Percentiles rank a stretch among this genome's conserved stretches.
These are phyloP conservation scores for Taphrina wiesneri DNA, from an alignment of 1,139 yeast species.

Conservation along the genomic window DNA sequence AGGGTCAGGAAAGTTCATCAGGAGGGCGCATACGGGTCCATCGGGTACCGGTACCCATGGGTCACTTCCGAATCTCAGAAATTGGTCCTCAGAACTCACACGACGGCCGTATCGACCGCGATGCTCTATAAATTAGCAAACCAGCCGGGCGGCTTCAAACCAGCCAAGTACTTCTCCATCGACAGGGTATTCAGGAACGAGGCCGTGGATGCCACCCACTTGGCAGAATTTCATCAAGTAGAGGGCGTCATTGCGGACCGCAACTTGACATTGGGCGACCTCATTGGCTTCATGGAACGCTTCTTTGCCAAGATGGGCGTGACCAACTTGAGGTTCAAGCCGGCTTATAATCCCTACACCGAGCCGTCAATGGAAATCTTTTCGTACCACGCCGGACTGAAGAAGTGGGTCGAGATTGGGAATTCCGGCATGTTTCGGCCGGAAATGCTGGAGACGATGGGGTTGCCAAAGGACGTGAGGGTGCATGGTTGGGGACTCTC, in stretches of 20 bases:
- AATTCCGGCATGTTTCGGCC: conserved; percentile 99
- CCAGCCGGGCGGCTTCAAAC: conserved; percentile 65
- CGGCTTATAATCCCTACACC: conserved; percentile 98
- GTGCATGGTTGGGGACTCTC: conserved; percentile 98
- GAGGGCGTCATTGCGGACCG: conserved; percentile 99
- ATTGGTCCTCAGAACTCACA: conserved; percentile 94
- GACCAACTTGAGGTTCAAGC: conserved; percentile 89
- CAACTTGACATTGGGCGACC: conserved; percentile 89
- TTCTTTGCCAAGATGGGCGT: conserved; percentile 94
- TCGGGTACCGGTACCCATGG: conserved; percentile 99
- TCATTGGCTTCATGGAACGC: conserved; percentile 97
- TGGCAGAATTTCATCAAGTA: conserved; percentile 98
- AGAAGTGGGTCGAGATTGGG: conserved; percentile 99
- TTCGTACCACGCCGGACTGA: conserved; percentile 92
- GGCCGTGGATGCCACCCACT: conserved; percentile 99
- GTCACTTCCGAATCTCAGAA: conserved; percentile 82
- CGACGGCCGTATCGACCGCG: conserved; percentile 88
- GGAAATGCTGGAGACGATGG: conserved; percentile 98
- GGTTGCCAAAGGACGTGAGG: conserved; percentile 88
- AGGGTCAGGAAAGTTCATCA: conserved; percentile 83
- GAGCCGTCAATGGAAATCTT: conserved; percentile 98
- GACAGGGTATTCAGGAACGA: conserved; percentile 99
- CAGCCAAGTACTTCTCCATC: conserved; percentile 88
- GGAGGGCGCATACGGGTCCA: conserved; percentile 87
- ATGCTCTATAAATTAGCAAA: conserved; percentile 85